A percentile compares a stretch with the other conserved stretches of the same genome.
These are phyloP conservation scores for Hypoxylon sp. DNA, from an alignment of 2,329 filamentous ascomycete genomes.

Conservation along the genomic window DNA sequence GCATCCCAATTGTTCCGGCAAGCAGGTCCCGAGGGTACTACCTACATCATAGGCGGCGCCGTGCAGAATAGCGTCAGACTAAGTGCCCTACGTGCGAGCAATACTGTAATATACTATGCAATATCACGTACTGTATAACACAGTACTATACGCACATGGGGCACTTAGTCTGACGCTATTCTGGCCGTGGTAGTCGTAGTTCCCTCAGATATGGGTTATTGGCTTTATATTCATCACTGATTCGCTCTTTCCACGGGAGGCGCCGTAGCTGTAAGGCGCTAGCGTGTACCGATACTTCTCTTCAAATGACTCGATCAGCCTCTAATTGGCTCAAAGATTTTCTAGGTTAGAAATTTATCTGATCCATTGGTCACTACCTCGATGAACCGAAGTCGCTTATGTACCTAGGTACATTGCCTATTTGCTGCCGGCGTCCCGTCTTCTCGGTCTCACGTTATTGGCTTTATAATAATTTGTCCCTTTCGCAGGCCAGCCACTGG, in stretches of 20 bases:
- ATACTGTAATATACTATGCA: too few species aligned
- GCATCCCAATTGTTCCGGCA: slow-evolving; percentile 21
- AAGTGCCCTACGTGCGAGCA: too few species aligned
- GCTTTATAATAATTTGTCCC: background rate
- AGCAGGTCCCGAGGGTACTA: background rate
- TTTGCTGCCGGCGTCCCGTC: background rate
- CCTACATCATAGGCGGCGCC: background rate
- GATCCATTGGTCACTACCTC: background rate
- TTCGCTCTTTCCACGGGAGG: slow-evolving; percentile 26
- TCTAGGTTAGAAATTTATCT: slow-evolving; percentile 14
- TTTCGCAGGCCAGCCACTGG: background rate
- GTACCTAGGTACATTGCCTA: background rate
- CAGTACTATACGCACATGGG: too few species aligned
- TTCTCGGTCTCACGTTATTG: slow-evolving; percentile 3
- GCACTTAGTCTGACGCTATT: too few species aligned
- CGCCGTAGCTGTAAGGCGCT: slow-evolving; percentile 8
- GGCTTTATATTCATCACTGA: slow-evolving; percentile 10
- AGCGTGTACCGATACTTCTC: slow-evolving; percentile 23
- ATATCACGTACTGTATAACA: too few species aligned
- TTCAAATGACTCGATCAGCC: slow-evolving; percentile 19
- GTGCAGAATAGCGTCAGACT: too few species aligned
- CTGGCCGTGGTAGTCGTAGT: background rate
- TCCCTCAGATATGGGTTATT: background rate
- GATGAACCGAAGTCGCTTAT: background rate
- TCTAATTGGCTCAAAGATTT: slow-evolving; percentile 29